Evolutionary conservation across 73 alveolate species (phyloP).

Genomic region (Paramecium biaurelia): DNA sequence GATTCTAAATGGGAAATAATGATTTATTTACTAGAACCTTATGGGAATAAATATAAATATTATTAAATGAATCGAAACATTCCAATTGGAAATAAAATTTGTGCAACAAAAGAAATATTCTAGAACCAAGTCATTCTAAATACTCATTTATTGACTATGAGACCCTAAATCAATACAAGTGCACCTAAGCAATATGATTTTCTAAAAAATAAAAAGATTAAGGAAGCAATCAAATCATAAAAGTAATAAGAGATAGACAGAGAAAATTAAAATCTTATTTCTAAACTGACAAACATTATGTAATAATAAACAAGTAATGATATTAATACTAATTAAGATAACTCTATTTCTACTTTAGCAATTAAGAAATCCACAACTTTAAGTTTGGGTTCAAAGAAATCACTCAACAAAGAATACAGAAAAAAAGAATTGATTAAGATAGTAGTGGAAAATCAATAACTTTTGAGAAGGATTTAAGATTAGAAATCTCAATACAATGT

Average conservation of each 20-base stretch:
- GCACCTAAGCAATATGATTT: slow-evolving; percentile 38
- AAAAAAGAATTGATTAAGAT: slow-evolving; percentile 17
- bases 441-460: slow-evolving; percentile 8
- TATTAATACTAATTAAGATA: background rate
- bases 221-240: background rate
- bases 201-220: slow-evolving; percentile 22
- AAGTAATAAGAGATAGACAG: background rate
- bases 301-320: background rate
- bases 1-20: background rate
- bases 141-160: background rate
- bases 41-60: background rate
- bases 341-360: background rate
- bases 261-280: background rate
- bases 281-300: background rate
- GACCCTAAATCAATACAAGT: background rate
- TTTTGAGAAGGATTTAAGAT: slow-evolving; percentile 18
- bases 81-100: background rate
- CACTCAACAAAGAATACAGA: slow-evolving; percentile 1
- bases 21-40: background rate
- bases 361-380: background rate
- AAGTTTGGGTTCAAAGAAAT: background rate
- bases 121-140: background rate
- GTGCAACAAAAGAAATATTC: background rate
- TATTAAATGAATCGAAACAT: background rate
- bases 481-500: slow-evolving; percentile 14